phyloP scores from a whole-genome alignment of 2,329 filamentous ascomycete genomes.

The Fusarium verticillioides region DNA sequence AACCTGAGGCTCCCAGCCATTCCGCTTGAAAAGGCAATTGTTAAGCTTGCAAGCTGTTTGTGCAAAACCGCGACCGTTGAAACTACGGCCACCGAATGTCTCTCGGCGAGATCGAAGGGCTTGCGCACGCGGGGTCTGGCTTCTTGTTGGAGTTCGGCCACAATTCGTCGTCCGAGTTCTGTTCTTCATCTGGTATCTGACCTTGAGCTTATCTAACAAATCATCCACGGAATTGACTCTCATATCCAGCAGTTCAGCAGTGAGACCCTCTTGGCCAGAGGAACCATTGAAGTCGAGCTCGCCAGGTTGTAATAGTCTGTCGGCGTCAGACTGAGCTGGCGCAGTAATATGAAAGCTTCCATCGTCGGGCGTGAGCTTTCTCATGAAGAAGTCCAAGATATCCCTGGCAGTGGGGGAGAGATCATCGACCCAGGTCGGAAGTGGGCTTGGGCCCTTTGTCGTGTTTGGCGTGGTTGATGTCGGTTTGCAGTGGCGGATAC shows the following conservation, averaged over 20 bases:
- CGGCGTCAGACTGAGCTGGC: not conserved
- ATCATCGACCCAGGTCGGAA: not conserved
- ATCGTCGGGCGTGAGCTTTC: not conserved
- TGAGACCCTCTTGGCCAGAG: not conserved
- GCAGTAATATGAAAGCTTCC: not conserved
- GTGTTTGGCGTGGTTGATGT: not conserved
- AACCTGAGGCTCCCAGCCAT: not conserved
- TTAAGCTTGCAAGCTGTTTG: not conserved
- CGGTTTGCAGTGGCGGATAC: not conserved
- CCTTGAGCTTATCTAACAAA: too few relatives aligned
- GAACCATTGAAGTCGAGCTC: not conserved
- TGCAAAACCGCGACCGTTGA: not conserved
- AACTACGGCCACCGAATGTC: not conserved
- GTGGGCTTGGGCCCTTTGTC: not conserved
- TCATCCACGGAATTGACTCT: not conserved
- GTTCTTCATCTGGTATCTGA: fast-evolving
- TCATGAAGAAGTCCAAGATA: not conserved
- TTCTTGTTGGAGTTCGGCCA: not conserved
- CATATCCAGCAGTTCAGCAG: not conserved
- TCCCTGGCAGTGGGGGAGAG: not conserved
- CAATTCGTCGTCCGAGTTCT: not conserved
- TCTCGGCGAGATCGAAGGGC: not conserved
- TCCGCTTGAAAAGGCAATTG: not conserved
- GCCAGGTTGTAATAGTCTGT: not conserved
- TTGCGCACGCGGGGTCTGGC: not conserved